These are phyloP conservation scores for Talaromyces stipitatus DNA, from an alignment of 495 filamentous ascomycete species.

Conservation along the genomic window DNA sequence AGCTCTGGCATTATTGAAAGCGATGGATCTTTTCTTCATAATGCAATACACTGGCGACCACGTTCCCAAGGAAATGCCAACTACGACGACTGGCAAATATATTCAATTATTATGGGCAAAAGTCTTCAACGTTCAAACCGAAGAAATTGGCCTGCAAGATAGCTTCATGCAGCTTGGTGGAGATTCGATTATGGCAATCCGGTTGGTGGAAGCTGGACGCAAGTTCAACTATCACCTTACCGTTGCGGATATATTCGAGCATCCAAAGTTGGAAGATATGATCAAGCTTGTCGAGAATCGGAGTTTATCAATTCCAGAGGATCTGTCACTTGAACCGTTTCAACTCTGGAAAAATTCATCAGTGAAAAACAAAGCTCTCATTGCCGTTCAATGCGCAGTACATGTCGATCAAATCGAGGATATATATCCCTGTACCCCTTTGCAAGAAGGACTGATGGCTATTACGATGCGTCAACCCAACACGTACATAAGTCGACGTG, in stretches of 20 bases:
- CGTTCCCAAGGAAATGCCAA: constrained; percentile 3
- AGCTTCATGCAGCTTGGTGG: constrained; percentile 45
- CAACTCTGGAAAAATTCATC: neutral
- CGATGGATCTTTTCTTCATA: neutral
- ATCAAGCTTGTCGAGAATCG: constrained; percentile 6
- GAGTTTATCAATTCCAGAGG: neutral
- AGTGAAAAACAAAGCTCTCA: neutral
- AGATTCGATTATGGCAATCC: constrained; percentile 49
- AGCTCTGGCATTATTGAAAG: neutral
- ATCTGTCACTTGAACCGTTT: neutral
- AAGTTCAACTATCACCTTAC: constrained; percentile 19
- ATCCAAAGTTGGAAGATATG: constrained; percentile 28
- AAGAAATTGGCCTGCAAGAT: constrained; percentile 9
- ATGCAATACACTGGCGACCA: neutral
- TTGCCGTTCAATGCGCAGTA: constrained; percentile 13
- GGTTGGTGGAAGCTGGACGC: constrained; percentile 22
- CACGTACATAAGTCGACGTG: constrained; percentile 21
- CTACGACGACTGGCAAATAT: constrained; percentile 1
- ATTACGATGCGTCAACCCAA: constrained; percentile 25
- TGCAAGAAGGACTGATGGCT: constrained; percentile 53
- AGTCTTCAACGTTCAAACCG: neutral
- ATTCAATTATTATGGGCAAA: neutral
- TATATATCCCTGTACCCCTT: constrained; percentile 51
- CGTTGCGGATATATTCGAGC: constrained; percentile 26
- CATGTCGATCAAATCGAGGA: constrained; percentile 39